A percentile compares a stretch with the other conserved stretches of the same genome.
phyloP scores from a whole-genome alignment of 1,139 yeast species.

The Geotrichum europaeum region DNA sequence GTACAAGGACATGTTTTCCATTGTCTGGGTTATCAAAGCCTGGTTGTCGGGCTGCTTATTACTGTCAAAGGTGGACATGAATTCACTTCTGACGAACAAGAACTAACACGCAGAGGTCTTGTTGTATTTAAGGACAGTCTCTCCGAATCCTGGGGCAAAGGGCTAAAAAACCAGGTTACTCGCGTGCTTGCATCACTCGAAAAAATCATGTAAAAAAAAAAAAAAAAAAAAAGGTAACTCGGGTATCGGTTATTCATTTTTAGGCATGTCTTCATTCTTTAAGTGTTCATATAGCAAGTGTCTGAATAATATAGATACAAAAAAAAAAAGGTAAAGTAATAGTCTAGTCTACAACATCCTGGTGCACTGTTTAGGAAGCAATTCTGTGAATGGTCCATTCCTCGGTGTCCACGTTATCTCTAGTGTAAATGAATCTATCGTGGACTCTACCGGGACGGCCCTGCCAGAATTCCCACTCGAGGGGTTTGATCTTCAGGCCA shows the following conservation, averaged over 20 bases:
- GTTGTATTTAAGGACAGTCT: conserved; percentile 14
- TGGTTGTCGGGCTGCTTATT: conserved; percentile 21
- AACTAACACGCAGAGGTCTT: conserved; percentile 15
- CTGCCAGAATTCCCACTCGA: conserved; percentile 95
- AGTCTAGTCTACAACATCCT: background rate
- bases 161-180: conserved; percentile 19
- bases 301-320: background rate
- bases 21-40: conserved; percentile 22
- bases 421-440: conserved; percentile 73
- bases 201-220: conserved; percentile 3
- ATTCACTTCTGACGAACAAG: conserved; percentile 13
- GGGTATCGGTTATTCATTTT: background rate
- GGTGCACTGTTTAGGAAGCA: conserved; percentile 50
- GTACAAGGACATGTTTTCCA: conserved; percentile 13
- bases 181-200: conserved; percentile 15
- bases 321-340: background rate
- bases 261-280: background rate
- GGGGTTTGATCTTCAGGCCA: conserved; percentile 79
- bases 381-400: conserved; percentile 64
- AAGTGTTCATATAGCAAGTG: background rate
- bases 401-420: conserved; percentile 43
- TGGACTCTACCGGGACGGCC: conserved; percentile 87
- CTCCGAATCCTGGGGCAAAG: conserved; percentile 18
- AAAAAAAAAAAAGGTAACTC: background rate
- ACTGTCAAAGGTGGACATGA: conserved; percentile 8